Conservation (phyloP, 1,284 basidiomycete species). For the Cutaneotrichosporon sp. region DNA sequence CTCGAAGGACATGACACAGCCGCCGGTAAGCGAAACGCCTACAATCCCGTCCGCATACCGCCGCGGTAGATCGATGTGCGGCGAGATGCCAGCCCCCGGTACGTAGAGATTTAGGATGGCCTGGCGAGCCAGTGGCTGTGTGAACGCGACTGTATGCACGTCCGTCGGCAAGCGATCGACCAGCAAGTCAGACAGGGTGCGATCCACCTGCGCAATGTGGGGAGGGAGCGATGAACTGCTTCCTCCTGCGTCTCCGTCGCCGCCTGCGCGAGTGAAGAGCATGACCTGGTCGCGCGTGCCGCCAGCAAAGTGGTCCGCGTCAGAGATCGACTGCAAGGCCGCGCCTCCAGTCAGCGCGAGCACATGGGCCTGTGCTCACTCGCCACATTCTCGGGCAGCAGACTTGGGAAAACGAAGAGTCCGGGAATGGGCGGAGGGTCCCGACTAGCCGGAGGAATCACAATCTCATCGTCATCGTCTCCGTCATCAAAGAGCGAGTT, state of each 20-base stretch:
- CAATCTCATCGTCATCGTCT: not conserved
- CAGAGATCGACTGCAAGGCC: slow-evolving; percentile 24
- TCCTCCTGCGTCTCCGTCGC: not conserved
- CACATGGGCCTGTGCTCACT: slow-evolving; percentile 1
- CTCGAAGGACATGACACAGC: slow-evolving; percentile 37
- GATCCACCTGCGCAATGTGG: slow-evolving; percentile 23
- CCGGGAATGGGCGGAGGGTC: slow-evolving; percentile 14
- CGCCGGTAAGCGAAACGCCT: slow-evolving; percentile 41
- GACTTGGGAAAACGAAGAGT: slow-evolving; percentile 15
- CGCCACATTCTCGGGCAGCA: slow-evolving; percentile 9
- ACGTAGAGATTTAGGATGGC: slow-evolving; percentile 52
- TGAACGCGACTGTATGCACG: slow-evolving; percentile 17
- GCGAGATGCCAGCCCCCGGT: slow-evolving; percentile 48
- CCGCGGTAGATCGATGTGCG: slow-evolving; percentile 50
- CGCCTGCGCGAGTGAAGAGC: slow-evolving; percentile 34
- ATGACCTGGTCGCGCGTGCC: slow-evolving; percentile 46
- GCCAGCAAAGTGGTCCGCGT: slow-evolving; percentile 38
- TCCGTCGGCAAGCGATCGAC: slow-evolving; percentile 5
- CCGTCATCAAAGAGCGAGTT: slow-evolving; percentile 19
- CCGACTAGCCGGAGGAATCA: not conserved
- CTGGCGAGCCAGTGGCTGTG: slow-evolving; percentile 35
- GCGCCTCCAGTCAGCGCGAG: slow-evolving; percentile 13
- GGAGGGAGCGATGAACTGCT: slow-evolving; percentile 19
- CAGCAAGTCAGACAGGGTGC: slow-evolving; percentile 17
- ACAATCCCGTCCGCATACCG: slow-evolving; percentile 50